Evolutionary conservation across 192 early-diverging fungal genomes (phyloP).

Genomic region (Coemansia reversa): DNA sequence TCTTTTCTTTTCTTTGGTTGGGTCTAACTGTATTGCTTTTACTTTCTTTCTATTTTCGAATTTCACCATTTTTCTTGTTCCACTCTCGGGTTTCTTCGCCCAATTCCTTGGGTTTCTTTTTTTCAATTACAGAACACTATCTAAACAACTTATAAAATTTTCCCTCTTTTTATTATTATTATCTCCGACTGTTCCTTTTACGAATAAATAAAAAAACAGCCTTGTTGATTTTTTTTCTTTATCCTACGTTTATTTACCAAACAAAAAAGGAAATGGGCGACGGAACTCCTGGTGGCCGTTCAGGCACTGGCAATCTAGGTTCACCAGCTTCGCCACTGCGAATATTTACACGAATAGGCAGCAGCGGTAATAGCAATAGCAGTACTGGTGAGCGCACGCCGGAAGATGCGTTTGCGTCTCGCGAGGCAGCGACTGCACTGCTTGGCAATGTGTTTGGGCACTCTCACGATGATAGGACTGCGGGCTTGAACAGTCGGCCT

Average conservation of each 20-base stretch:
- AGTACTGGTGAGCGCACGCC: slow-evolving; percentile 10
- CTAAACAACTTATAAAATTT: not conserved
- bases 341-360: slow-evolving; percentile 37
- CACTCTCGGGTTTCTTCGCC: not conserved
- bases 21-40: not conserved
- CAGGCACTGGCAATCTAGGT: slow-evolving; percentile 30
- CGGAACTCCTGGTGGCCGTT: slow-evolving; percentile 18
- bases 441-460: slow-evolving; percentile 33
- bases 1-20: not conserved
- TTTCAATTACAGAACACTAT: not conserved
- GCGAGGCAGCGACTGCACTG: slow-evolving; percentile 27
- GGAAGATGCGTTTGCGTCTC: slow-evolving; percentile 23
- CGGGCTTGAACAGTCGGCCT: slow-evolving; percentile 6
- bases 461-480: slow-evolving; percentile 16
- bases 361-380: slow-evolving; percentile 15
- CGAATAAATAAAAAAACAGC: not conserved
- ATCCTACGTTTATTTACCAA: not conserved
- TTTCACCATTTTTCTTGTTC: not conserved
- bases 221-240: not conserved
- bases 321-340: slow-evolving; percentile 33
- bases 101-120: not conserved
- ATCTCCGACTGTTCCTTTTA: not conserved
- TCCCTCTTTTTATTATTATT: not conserved
- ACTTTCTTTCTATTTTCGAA: not conserved
- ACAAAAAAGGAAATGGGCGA: slow-evolving; percentile 32